A percentile compares a stretch with the other conserved stretches of the same genome.
Evolutionary conservation across 495 filamentous ascomycete genomes (phyloP).

Genomic region (Trichoderma asperelloides): DNA sequence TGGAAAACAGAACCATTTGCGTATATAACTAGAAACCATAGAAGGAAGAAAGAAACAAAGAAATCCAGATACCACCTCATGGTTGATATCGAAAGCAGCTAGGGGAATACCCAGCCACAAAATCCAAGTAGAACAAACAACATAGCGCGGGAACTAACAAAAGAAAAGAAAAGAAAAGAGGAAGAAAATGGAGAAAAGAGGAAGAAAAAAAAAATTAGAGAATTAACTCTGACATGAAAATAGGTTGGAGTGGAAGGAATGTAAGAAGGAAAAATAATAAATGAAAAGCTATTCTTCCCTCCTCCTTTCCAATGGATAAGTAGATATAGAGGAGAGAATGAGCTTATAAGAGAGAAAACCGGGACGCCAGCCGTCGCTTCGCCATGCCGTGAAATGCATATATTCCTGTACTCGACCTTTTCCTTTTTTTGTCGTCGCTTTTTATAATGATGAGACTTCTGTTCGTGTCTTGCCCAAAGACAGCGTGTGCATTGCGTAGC

Average conservation of each 20-base stretch:
- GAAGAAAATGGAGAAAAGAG: not conserved
- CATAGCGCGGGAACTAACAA: not conserved
- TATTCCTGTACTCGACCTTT: not conserved
- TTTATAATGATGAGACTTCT: not conserved
- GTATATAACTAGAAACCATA: too few species aligned
- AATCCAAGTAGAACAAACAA: too few species aligned
- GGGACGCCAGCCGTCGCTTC: constrained; percentile 5
- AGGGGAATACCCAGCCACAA: too few species aligned
- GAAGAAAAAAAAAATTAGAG: not conserved
- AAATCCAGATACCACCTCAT: too few species aligned
- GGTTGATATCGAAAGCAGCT: too few species aligned
- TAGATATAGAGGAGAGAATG: not conserved
- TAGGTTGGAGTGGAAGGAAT: not conserved
- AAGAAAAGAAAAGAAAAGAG: not conserved
- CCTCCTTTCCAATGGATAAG: not conserved
- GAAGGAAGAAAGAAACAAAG: too few species aligned
- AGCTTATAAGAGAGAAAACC: not conserved
- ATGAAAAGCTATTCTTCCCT: not conserved
- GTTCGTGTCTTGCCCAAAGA: not conserved
- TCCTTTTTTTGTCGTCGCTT: not conserved
- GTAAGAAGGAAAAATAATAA: not conserved
- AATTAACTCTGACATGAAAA: not conserved
- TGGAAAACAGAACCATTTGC: too few species aligned
- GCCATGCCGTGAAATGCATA: constrained; percentile 7
- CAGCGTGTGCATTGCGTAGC: not conserved